Percentiles rank a stretch among this genome's conserved stretches.
Conservation (phyloP, 352 stramenopile species). For the Phytopythium montanum region DNA sequence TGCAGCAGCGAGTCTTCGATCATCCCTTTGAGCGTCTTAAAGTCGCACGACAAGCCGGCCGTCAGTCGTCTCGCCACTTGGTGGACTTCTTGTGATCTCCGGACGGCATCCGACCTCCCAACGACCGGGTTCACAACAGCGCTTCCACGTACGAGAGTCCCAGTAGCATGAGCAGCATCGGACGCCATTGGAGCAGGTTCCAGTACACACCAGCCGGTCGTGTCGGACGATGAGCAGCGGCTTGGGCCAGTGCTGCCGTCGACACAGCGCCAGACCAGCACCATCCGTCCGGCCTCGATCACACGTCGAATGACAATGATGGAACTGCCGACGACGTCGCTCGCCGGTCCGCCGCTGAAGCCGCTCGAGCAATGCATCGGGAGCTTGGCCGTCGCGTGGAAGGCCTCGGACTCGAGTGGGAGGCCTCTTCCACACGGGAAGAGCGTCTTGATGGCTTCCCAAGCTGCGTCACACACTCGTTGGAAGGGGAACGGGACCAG, state of each 20-base stretch:
- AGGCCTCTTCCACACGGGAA: not conserved
- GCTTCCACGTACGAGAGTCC: not conserved
- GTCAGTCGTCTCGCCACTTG: not conserved
- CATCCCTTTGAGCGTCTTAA: not conserved
- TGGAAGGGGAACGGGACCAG: slow-evolving; percentile 3
- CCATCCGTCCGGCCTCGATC: not conserved
- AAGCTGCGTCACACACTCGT: not conserved
- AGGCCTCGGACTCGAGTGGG: not conserved
- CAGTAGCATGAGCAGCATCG: not conserved
- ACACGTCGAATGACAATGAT: not conserved
- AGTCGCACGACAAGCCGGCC: not conserved
- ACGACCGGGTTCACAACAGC: not conserved
- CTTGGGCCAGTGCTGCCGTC: not conserved
- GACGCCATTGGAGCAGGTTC: not conserved
- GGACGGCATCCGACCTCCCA: too few species aligned
- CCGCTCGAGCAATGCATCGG: not conserved
- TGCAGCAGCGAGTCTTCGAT: not conserved
- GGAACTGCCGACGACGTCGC: not conserved
- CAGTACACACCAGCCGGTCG: slow-evolving; percentile 1
- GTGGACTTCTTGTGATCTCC: not conserved
- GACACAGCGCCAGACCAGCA: not conserved
- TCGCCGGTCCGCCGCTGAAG: not conserved
- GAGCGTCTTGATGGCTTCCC: not conserved
- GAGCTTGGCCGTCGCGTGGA: not conserved
- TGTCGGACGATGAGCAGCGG: not conserved